Base-by-base conservation (phyloP, 345 rosid genomes). In the Schrenkiella parvula region DNA sequence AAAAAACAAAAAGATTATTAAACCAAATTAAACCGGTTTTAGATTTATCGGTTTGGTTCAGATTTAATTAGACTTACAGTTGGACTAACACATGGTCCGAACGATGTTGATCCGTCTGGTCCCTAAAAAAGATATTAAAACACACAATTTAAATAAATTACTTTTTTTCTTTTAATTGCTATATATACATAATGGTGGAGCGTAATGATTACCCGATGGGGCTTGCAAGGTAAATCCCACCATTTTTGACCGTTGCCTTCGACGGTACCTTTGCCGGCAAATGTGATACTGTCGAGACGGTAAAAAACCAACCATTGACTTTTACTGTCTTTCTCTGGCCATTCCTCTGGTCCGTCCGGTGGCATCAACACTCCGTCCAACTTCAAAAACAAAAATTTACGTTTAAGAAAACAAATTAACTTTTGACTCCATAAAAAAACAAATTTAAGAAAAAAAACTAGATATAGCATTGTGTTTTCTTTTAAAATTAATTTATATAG, bases 211-310 rank as follows among this genome's bases (percentile, higher is more conserved):
- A 95, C 99, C 88, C 96, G 75, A 79, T 91, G 98, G 17, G 99
- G 99, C 68, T 95, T 95, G 88, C 99, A 91, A 62, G 99, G 99
- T 46, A 95, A 85, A 35, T 95, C 96, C 99, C 99, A 95, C 99
- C 99, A 95, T 53, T 88, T 81, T 79, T 84, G 91, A 50, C 98
- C 99, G 56, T 95, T 95, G 44, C 99, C 99, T 85, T 95, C 97
- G 23, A 95, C 81, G 70, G 91, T 86, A 38, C 99, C 98, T 47
- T 72, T 77, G 5, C 98, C 99, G 0, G 88, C 76, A 76, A 95
- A 80, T 19, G 84, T 88, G 80, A 95, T 61, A 26, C 79, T 69
- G 9, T 88, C 72, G 2, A 95, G 88, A 55, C 84, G 78, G 54
- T 95, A 95, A 81, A 95, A 95, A 62, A 95, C 91, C 1, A 95